Conservation (phyloP, 768 basidiomycete species). For the Scleroderma citrinum region DNA sequence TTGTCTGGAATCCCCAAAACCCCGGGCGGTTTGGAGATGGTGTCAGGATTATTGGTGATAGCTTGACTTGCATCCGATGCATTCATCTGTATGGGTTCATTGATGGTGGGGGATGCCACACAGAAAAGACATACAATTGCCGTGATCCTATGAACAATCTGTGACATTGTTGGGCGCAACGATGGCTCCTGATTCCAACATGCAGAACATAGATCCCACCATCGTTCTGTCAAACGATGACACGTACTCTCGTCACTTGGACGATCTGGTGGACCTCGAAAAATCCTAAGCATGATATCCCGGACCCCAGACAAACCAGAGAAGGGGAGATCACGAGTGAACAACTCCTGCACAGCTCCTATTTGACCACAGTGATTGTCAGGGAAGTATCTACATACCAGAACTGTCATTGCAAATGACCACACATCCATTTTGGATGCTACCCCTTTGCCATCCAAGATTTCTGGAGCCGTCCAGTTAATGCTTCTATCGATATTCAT, state of each 20-base stretch:
- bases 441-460: background rate
- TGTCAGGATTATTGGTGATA: background rate
- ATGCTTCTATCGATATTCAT: background rate
- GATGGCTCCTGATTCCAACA: background rate
- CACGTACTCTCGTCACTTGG: background rate
- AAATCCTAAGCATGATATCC: background rate
- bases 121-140: background rate
- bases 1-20: background rate
- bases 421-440: background rate
- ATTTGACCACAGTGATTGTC: background rate
- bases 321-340: background rate
- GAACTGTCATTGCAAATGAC: background rate
- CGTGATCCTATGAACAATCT: background rate
- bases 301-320: background rate
- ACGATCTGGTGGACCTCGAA: background rate
- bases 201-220: background rate
- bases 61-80: background rate
- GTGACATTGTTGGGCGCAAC: background rate
- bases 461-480: background rate
- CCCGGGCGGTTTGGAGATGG: background rate
- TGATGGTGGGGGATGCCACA: background rate
- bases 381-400: background rate
- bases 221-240: background rate
- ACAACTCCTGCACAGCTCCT: background rate
- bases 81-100: background rate